Evolutionary conservation across 352 stramenopile genomes (phyloP), one percentile per base, ranked within the genome.

Genomic region (Phytopythium boreale): DNA sequence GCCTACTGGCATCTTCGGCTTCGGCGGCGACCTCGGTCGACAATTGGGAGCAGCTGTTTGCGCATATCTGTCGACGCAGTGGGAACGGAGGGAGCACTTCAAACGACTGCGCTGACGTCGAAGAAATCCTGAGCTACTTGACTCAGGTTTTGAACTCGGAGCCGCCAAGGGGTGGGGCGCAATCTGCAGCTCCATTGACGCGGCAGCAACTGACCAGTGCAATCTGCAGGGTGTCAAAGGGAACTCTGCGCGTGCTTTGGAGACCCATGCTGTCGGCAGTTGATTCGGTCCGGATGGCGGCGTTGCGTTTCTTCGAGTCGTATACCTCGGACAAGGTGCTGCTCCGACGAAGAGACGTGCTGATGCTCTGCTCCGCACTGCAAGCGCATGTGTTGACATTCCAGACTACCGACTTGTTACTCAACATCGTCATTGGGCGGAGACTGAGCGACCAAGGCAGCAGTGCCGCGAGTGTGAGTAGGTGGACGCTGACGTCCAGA

Each of bases 1-100:
- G 72, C 6, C 62, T 94, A 17, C 65, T 94, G 3, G 52, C 52
- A 2, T 90, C 92, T 41, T 78, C 82, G 19, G 52, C 51, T 19
- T 61, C 52, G 31, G 10, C 29, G 4, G 75, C 82, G 15, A 39
- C 51, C 58, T 56, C 66, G 26, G 55, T 63, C 41, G 75, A 84
- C 50, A 71, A 89, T 62, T 94, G 85, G 82, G 67, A 73, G 43
- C 80, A 93, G 41, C 61, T 96, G 7, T 58, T 94, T n/a, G 69
- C 77, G 1, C 80, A 87, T 63, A 68, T 94, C n/a, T 80, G 88
- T 62, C 71, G 71, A 37, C 70, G 75, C 53, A 81, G 65, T 74
- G 65, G 51, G 26, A 82, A 68, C 47, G 31, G 61, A 64, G 22
- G 26, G 57, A 60, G 55, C 14, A n/a, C 26, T 29, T 44, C 59